phyloP scores from a whole-genome alignment of 257 asterid genomes.

The Solanum arcanum region DNA sequence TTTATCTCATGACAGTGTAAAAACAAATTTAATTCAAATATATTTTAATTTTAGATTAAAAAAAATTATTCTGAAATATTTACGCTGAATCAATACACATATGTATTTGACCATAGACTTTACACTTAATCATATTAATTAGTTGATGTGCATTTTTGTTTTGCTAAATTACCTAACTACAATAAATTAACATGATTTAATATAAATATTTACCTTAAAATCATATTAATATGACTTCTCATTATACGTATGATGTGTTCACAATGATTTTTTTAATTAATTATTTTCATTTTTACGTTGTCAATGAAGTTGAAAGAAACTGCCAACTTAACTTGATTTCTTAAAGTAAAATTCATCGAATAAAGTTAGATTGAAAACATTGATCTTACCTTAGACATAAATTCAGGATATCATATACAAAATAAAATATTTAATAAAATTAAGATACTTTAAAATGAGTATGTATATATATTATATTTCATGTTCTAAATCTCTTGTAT shows the following conservation, averaged over 20 bases:
- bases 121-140: background rate
- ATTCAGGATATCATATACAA: background rate
- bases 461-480: background rate
- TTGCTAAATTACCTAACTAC: background rate
- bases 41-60: background rate
- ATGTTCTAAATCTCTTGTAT: background rate
- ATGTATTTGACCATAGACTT: background rate
- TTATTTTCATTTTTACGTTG: background rate
- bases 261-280: background rate
- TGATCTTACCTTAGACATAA: background rate
- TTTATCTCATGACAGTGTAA: background rate
- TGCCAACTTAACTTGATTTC: background rate
- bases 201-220: background rate
- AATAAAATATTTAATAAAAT: background rate
- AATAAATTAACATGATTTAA: background rate
- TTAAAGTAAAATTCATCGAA: background rate
- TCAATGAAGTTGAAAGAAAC: background rate
- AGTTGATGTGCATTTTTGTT: background rate
- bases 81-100: background rate
- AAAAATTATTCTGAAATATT: background rate
- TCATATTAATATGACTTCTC: background rate
- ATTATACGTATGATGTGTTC: background rate
- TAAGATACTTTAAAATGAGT: background rate
- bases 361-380: slow-evolving; percentile 1
- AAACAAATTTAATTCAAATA: background rate